Conservation (phyloP, 2,329 filamentous ascomycete genomes). For the Fusarium caatingaense region DNA sequence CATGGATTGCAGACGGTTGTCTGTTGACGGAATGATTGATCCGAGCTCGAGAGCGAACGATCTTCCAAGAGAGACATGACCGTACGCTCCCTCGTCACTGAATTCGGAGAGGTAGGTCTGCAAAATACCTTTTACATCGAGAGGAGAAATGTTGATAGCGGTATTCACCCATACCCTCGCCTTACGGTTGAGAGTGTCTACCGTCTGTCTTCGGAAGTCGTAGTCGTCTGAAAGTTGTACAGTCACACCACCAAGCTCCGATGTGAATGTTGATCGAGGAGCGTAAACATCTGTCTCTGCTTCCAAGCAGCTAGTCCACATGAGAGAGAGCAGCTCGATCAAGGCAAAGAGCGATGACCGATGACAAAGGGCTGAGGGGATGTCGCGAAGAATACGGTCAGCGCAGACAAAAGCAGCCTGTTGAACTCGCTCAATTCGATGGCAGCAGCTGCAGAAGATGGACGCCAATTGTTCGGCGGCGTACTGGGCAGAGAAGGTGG, state of each 20-base stretch:
- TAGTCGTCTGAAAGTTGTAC: constrained; percentile 97
- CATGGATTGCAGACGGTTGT: constrained; percentile 86
- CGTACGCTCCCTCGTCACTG: constrained; percentile 89
- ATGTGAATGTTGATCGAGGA: constrained; percentile 84
- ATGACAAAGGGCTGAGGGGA: constrained; percentile 91
- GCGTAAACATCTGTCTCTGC: constrained; percentile 94
- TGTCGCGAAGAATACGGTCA: constrained; percentile 83
- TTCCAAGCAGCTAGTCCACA: constrained; percentile 96
- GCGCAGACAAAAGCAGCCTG: constrained; percentile 85
- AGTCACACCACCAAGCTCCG: constrained; percentile 79
- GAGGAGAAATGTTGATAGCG: constrained; percentile 84
- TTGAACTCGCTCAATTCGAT: constrained; percentile 92
- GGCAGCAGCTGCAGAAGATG: constrained; percentile 90
- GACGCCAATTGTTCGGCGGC: constrained; percentile 87
- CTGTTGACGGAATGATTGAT: constrained; percentile 83
- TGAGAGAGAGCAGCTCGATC: constrained; percentile 88
- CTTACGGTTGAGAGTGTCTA: constrained; percentile 80
- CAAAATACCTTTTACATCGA: constrained; percentile 93
- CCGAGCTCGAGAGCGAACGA: constrained; percentile 97
- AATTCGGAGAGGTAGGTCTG: constrained; percentile 97
- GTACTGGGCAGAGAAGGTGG: constrained; percentile 89
- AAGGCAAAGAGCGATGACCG: constrained; percentile 91
- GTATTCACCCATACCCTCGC: constrained; percentile 84
- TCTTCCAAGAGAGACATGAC: constrained; percentile 89
- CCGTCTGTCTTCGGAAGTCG: constrained; percentile 79